Evolutionary conservation across 1,139 yeast species (phyloP), one percentile per base, ranked within the genome.

Genomic region (Meyerozyma guilliermondii): DNA sequence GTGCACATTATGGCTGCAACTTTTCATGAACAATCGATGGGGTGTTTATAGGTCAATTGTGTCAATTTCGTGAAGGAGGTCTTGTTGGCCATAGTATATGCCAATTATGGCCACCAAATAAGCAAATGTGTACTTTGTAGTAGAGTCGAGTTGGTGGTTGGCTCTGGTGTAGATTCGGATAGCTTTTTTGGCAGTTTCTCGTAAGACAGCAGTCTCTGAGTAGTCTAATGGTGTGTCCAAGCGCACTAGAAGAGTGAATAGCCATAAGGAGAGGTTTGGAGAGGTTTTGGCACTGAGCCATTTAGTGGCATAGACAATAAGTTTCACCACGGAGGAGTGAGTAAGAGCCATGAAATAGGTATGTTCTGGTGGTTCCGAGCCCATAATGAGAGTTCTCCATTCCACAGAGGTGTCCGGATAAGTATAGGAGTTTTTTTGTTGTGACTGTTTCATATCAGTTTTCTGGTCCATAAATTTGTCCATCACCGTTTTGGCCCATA

Each of bases 151-250:
- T 17, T 27, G 14, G 4, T 3, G 10, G 13, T 29, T 26, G 3
- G 43, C 39, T n/a, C 45, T 49, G 5, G 46, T 38, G 18, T 44
- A 44, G n/a, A 69, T 45, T 40, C 62, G 64, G 6, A 57, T 47
- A 1, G 77, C 77, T 48, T 70, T 71, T 46, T 63, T 60, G 2
- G 68, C 76, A 46, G 72, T 55, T 5, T 63, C 70, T 38, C 77
- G 56, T 14, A 72, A 50, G 7, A 68, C 53, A 2, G 74, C 58
- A 37, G 58, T 43, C 42, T 72, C 77, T 39, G 54, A 55, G 26
- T 59, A 56, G 35, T 69, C 72, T 29, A 72, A 46, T 1, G 58
- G 55, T 33, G 53, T 52, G 48, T 71, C 76, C 3, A 71, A 48
- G 18, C 74, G 54, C 13, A 71, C 48, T 30, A 72, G 58, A 4